Base-by-base conservation (phyloP, 2,329 filamentous ascomycete genomes). In the Aspergillus sp. region DNA sequence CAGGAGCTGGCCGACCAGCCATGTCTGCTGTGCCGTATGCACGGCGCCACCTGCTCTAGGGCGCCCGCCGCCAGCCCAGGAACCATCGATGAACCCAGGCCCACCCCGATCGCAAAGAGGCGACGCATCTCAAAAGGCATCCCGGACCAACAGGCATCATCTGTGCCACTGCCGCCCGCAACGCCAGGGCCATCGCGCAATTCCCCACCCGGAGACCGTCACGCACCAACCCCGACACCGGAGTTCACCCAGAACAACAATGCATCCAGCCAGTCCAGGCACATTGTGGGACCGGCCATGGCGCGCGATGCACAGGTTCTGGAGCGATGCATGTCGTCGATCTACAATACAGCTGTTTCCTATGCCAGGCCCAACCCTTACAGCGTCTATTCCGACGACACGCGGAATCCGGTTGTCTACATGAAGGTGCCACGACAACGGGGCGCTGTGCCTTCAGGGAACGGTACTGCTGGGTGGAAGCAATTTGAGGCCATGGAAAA, bases 401-500 rank as follows among this genome's bases (percentile, higher is more conserved):
- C 41, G 9, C 57, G 57, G 41, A 59, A 59, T 23, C 57, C 57
- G 4, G 45, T 59, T 11, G 38, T 59, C 3, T 59, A 59, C 19
- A 59, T 59, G 57, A 59, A 59, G 28, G 57, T 49, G 9, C 57
- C 57, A 3, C 50, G 57, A 30, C 57, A 59, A 6, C 41, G 57
- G 8, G 54, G 54, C 28, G 41, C 54, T 23, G 43, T 41, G 41
- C 50, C 57, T 15, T 59, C 57, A 4, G 57, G 57, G 4, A 59
- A 59, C 15, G 57, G 57, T 8, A 59, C 57, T 9, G 57, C 57
- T 3, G 57, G 57, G 8, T 59, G 38, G 22, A 43, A 31, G 30
- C 57, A 59, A 38, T 59, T 59, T 22, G 57, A 59, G 17, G 51
- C 57, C 2, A 59, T 59, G 57, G 57, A 59, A 17, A 59, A 59